Evolutionary conservation across 192 early-diverging fungal species (phyloP), one percentile per base, ranked within the genome.

Genomic region (Rhizoclosmatium sp.): DNA sequence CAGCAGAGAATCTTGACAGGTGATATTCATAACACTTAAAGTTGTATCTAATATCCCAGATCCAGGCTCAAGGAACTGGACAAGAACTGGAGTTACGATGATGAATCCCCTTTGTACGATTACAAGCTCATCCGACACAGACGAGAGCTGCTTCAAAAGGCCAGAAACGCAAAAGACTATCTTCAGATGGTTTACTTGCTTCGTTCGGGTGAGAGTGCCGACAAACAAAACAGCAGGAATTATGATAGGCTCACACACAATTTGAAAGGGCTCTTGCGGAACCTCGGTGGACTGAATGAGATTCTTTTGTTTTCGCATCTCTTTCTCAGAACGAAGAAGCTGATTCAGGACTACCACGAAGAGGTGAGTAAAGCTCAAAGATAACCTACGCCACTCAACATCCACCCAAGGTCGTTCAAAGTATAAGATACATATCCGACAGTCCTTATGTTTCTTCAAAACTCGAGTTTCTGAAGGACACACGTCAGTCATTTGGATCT

Each of bases 311-410:
- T 81, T 54, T 66, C 54, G 31, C 47, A 65, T 31, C 41, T 39
- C 14, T 65, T n/a, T 60, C 41, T 51, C 65, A 88, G 89, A 2
- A 94, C 94, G 10, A 95, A 95, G 71, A 72, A 85, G 42, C 78
- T 93, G 56, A 94, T 95, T 77, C 89, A 94, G 80, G 90, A 92
- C 40, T 95, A 95, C 71, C 91, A 93, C 78, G 81, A 88, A 23
- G 91, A 93, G 73, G 89, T 93, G 0, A 87, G 89, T 21, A 31
- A 31, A 31, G 31, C 31, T 31, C 31, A 54, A 7, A 54, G 5
- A 54, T 54, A 54, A 16, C 51, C 51, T 54, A 54, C 16, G 51
- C 75, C 79, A 7, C 85, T 12, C 51, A 69, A 69, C 19, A 41
- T 47, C 19, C 14, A 69, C 46, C 9, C 51, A 54, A 65, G 67